Percentiles rank a stretch among this genome's conserved stretches.
phyloP scores from a whole-genome alignment of 139 green algal species.

The Tetradesmus obliquus region DNA sequence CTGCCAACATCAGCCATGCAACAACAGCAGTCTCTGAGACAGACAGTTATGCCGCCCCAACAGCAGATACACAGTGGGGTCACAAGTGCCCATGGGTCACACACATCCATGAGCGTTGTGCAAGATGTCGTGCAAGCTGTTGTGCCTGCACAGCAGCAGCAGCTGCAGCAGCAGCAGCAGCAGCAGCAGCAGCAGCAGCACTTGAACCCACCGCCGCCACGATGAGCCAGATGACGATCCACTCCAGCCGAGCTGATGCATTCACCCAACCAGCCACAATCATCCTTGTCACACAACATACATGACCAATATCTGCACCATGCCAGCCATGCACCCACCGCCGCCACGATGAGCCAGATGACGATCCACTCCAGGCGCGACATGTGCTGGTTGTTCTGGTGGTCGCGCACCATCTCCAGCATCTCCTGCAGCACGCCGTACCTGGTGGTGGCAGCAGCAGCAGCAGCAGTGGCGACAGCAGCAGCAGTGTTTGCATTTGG shows the following conservation, averaged over 20 bases:
- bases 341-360: slow-evolving; percentile 53
- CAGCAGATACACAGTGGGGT: background rate
- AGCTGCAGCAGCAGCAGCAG: too few relatives aligned
- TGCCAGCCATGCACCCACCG: slow-evolving; percentile 13
- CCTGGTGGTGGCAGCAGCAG: background rate
- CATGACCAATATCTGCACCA: background rate
- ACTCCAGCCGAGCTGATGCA: slow-evolving; percentile 43
- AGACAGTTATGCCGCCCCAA: too few relatives aligned
- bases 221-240: slow-evolving; percentile 53
- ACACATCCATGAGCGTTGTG: too few relatives aligned
- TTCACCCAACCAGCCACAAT: background rate
- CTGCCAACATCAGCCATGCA: background rate
- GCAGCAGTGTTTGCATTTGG: background rate
- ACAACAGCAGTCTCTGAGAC: background rate
- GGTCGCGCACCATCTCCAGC: slow-evolving; percentile 55
- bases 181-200: too few relatives aligned
- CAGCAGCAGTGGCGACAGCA: background rate
- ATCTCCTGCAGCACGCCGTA: slow-evolving; percentile 50
- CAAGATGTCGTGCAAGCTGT: too few relatives aligned
- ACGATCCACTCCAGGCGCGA: slow-evolving; percentile 57
- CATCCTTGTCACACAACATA: background rate
- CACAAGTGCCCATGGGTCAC: too few relatives aligned
- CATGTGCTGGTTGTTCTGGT: slow-evolving; percentile 55
- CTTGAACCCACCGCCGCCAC: background rate
- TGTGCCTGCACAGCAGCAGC: too few relatives aligned